Evolutionary conservation across 2,329 filamentous ascomycete genomes (phyloP), one percentile per base, ranked within the genome.

Genomic region (Calonectria pteridis): DNA sequence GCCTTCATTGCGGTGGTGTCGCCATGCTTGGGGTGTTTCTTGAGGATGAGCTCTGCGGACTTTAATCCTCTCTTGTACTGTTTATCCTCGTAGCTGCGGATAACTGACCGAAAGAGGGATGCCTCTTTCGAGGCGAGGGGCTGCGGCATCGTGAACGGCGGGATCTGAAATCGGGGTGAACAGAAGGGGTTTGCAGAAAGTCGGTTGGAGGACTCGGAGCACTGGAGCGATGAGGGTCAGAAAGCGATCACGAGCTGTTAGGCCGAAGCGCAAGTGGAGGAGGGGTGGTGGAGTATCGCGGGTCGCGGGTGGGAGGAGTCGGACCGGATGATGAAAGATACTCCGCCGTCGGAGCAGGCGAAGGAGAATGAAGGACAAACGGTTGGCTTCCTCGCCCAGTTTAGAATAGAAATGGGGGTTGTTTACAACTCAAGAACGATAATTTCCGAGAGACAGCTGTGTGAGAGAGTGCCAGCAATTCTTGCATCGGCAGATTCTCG

Each of bases 1-100:
- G 97, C 96, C 88, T 99, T 99, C 97, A 99, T 99, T 69, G 97
- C 97, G 87, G 97, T 94, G 29, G 97, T 99, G 85, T 99, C 97
- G 83, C 96, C 97, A 93, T 99, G 97, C 81, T 95, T 97, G 51
- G 96, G 95, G 83, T 94, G 93, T 86, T 98, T 98, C 84, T 94
- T 94, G 78, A 99, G 92, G 83, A 99, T 98, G 86, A 98, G 95
- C 84, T 99, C 97, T 79, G 97, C 96, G 59, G 94, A 93, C 88
- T 98, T 99, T 83, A 99, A 89, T 84, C 96, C 96, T 75, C 89
- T 88, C 88, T 98, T 99, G 89, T 98, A 98, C 83, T 98, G 96
- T 87, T 99, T 99, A 84, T 96, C 94, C 86, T 99, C 97, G 89
- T 98, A 99, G 86, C 95, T 93, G 84, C 96, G 96, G 82, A 99